phyloP scores from a whole-genome alignment of 805 yeast genomes.

The Suhomyces prunicola region DNA sequence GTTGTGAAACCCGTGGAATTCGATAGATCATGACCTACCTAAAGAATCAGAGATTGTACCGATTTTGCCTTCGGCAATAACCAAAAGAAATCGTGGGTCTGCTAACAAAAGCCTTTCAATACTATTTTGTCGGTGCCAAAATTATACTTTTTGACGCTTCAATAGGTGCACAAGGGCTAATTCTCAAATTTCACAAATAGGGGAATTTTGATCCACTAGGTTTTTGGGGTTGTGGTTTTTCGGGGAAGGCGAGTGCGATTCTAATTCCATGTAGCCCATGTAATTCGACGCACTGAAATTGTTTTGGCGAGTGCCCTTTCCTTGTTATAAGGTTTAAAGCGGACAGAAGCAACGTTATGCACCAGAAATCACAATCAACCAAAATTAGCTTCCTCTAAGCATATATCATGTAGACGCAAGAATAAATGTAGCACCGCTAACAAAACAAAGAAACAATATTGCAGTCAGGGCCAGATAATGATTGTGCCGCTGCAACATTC shows the following conservation, averaged over 20 bases:
- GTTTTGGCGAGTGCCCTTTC: slow-evolving; percentile 2
- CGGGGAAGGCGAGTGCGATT: not conserved
- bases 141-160: not conserved
- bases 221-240: not conserved
- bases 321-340: not conserved
- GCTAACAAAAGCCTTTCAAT: not conserved
- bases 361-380: not conserved
- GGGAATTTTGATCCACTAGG: not conserved
- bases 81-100: not conserved
- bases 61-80: not conserved
- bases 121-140: not conserved
- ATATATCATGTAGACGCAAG: not conserved
- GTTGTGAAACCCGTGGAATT: not conserved
- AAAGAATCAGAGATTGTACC: not conserved
- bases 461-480: not conserved
- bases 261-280: not conserved
- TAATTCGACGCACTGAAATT: not conserved
- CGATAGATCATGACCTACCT: not conserved
- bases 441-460: not conserved
- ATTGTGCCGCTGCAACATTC: not conserved
- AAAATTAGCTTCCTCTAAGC: not conserved
- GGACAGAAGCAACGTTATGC: not conserved
- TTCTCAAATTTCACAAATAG: not conserved
- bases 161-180: not conserved
- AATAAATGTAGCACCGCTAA: not conserved